phyloP scores from a whole-genome alignment of 768 basidiomycete species.

The Russula foetens region DNA sequence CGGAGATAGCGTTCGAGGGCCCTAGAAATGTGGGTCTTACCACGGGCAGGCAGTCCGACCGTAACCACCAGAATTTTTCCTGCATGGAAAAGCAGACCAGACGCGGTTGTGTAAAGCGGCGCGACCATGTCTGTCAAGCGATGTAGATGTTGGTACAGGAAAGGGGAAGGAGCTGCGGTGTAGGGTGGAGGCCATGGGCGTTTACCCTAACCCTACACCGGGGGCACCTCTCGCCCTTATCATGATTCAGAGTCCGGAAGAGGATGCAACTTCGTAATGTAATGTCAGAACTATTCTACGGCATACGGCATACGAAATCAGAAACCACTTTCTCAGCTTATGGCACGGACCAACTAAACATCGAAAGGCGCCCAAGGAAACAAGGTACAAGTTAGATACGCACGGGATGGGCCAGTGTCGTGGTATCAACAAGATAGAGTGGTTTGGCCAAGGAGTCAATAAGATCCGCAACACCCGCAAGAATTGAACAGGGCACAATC shows the following conservation, averaged over 20 bases:
- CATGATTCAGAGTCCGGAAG: not conserved
- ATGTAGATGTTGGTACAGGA: not conserved
- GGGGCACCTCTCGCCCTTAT: not conserved
- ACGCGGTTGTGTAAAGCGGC: conserved; percentile 91
- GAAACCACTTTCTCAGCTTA: not conserved
- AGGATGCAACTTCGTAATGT: too few relatives aligned
- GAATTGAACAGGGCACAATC: not conserved
- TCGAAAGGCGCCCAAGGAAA: not conserved
- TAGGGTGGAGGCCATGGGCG: too few relatives aligned
- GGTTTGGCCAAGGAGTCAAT: not conserved
- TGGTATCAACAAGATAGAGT: not conserved
- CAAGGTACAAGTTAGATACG: not conserved
- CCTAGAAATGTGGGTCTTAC: conserved; percentile 95
- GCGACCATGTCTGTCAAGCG: conserved; percentile 51
- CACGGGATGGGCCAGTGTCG: not conserved
- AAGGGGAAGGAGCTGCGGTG: too few relatives aligned
- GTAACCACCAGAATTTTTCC: conserved; percentile 93
- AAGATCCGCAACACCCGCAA: not conserved
- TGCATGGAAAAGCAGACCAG: conserved; percentile 81
- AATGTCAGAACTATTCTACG: conserved; percentile 5
- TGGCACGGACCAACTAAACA: not conserved
- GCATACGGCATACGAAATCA: conserved; percentile 1
- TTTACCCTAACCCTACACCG: conserved; percentile 11
- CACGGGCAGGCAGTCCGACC: conserved; percentile 88
- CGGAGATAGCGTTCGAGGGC: conserved; percentile 94